Evolutionary conservation across 768 basidiomycete species (phyloP).

Genomic region (Suillus tomentosus): DNA sequence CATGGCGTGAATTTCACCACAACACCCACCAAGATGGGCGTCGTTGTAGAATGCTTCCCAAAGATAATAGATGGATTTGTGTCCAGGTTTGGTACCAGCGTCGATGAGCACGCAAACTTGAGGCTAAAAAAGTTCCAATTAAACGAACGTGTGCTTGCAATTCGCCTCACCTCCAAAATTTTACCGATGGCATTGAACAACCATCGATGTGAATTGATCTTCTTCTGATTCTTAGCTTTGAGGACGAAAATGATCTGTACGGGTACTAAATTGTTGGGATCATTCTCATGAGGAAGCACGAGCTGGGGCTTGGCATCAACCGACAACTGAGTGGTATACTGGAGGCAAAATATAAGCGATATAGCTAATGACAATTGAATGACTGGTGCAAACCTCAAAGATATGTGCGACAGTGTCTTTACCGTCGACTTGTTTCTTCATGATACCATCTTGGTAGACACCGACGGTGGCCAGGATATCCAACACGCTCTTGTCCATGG

Average conservation of each 20-base stretch:
- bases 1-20: slow-evolving; percentile 97
- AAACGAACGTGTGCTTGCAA: slow-evolving; percentile 4
- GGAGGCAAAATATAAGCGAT: slow-evolving; percentile 14
- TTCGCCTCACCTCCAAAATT: slow-evolving; percentile 62
- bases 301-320: slow-evolving; percentile 90
- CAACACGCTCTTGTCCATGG: slow-evolving; percentile 94
- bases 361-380: not conserved
- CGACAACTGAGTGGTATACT: slow-evolving; percentile 97
- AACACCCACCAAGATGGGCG: slow-evolving; percentile 78
- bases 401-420: slow-evolving; percentile 93
- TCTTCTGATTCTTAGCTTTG: slow-evolving; percentile 95
- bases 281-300: slow-evolving; percentile 86
- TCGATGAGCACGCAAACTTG: slow-evolving; percentile 92
- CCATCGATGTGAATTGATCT: slow-evolving; percentile 96
- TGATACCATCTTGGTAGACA: slow-evolving; percentile 92
- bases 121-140: slow-evolving; percentile 50
- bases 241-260: slow-evolving; percentile 90
- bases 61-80: slow-evolving; percentile 93
- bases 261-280: slow-evolving; percentile 90
- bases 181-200: slow-evolving; percentile 91
- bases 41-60: slow-evolving; percentile 93
- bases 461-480: slow-evolving; percentile 89
- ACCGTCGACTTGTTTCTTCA: slow-evolving; percentile 90
- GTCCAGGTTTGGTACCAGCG: slow-evolving; percentile 95
- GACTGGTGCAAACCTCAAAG: slow-evolving; percentile 67